Conservation (phyloP, 139 green algal species). For the Diplosphaera chodatii region DNA sequence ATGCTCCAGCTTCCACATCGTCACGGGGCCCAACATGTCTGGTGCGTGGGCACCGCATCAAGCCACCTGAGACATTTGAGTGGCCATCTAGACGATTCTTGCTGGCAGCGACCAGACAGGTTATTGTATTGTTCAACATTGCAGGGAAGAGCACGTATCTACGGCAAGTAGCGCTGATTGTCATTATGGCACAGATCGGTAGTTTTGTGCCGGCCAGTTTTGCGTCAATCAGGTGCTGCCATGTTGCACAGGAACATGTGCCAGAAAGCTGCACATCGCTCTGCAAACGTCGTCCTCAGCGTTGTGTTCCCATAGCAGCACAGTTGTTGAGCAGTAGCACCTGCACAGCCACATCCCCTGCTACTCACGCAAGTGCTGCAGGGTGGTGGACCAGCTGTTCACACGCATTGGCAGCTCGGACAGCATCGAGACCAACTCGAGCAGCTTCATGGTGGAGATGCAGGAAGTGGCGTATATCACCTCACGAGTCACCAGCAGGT, state of each 20-base stretch:
- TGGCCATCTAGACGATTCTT: no score
- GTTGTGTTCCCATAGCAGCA: no score
- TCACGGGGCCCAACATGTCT: slow-evolving; percentile 76
- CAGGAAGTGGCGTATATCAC: slow-evolving; percentile 53
- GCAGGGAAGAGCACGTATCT: slow-evolving; percentile 76
- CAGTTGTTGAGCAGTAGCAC: no score
- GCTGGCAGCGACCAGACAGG: no score
- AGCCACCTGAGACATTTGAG: no score
- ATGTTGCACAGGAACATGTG: no score
- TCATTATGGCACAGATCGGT: slow-evolving; percentile 74
- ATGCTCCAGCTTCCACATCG: slow-evolving; percentile 53
- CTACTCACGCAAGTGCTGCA: neutral
- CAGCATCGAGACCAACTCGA: slow-evolving; percentile 69
- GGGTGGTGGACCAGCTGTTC: slow-evolving; percentile 52
- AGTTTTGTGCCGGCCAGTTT: slow-evolving; percentile 64
- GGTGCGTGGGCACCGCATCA: neutral
- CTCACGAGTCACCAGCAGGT: neutral
- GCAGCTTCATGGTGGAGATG: slow-evolving; percentile 66
- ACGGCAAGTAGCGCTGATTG: slow-evolving; percentile 63
- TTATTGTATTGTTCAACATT: neutral
- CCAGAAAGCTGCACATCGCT: no score
- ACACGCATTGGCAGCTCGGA: slow-evolving; percentile 61
- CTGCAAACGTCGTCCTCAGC: no score
- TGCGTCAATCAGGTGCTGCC: slow-evolving; percentile 20
- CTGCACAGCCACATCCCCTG: no score